Percentiles rank a stretch among this genome's conserved stretches.
Conservation (phyloP, 2,329 filamentous ascomycete species). For the Lachnellula subtilissima region DNA sequence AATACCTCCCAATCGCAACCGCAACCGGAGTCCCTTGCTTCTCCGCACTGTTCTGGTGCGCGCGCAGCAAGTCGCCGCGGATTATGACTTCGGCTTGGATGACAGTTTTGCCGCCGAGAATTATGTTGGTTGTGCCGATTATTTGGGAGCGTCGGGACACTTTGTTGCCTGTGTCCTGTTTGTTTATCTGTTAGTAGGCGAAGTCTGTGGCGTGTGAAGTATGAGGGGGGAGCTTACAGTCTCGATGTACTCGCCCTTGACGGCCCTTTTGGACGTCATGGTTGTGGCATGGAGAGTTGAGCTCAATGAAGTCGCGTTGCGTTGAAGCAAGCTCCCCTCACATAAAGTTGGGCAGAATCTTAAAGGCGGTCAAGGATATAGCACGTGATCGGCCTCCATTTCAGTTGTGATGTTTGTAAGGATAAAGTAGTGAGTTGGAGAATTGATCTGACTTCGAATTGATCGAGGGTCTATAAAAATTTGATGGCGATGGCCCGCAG, state of each 20-base stretch:
- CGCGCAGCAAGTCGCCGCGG: constrained; percentile 76
- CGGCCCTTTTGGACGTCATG: constrained; percentile 69
- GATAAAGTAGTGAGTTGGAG: no score
- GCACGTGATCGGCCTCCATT: not conserved
- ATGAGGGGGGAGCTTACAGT: constrained; percentile 57
- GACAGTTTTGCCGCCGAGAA: constrained; percentile 91
- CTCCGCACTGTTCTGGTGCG: constrained; percentile 39
- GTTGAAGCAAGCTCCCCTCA: not conserved
- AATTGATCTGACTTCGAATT: no score
- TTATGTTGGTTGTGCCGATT: constrained; percentile 95
- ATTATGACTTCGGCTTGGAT: constrained; percentile 95
- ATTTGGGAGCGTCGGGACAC: constrained; percentile 89
- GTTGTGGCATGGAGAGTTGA: constrained; percentile 16
- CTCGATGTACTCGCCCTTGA: constrained; percentile 93
- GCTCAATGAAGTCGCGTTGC: not conserved
- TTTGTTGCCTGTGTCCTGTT: constrained; percentile 94
- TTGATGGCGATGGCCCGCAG: no score
- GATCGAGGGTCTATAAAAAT: no score
- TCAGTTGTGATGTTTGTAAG: not conserved
- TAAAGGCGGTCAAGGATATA: not conserved
- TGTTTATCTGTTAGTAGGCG: constrained; percentile 4
- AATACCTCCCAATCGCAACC: constrained; percentile 87
- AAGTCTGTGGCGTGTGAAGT: not conserved
- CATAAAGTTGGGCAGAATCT: not conserved
- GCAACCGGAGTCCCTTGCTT: constrained; percentile 41